A percentile compares a stretch with the other conserved stretches of the same genome.
Evolutionary conservation across 495 filamentous ascomycete species (phyloP).

Genomic region (Penicillium atrosanguineum): DNA sequence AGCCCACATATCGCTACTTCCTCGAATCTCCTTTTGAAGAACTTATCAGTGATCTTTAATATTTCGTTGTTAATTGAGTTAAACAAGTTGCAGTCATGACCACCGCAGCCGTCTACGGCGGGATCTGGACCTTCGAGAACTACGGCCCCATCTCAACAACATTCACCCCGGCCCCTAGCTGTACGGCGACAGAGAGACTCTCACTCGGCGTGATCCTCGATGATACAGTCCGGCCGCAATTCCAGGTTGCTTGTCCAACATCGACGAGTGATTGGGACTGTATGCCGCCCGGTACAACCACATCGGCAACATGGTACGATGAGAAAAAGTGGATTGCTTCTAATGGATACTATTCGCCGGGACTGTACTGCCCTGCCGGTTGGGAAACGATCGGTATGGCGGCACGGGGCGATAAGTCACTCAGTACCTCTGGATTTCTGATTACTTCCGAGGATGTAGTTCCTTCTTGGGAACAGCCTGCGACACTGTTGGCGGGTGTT

Average conservation of each 20-base stretch:
- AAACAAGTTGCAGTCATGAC: slow-evolving; percentile 1
- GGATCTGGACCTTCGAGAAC: slow-evolving; percentile 11
- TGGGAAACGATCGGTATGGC: slow-evolving; percentile 11
- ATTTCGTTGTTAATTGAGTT: too few species aligned
- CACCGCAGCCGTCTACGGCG: slow-evolving; percentile 1
- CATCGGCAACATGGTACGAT: not conserved
- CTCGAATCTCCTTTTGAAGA: too few species aligned
- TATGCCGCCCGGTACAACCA: not conserved
- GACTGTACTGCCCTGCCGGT: slow-evolving; percentile 9
- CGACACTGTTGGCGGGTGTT: not conserved
- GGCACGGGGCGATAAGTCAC: not conserved
- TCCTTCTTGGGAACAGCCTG: not conserved
- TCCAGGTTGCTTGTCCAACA: not conserved
- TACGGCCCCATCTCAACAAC: slow-evolving; percentile 9
- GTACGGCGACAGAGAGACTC: not conserved
- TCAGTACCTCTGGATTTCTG: not conserved
- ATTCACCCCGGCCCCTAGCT: slow-evolving; percentile 10
- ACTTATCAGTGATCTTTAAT: too few species aligned
- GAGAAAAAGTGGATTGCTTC: not conserved
- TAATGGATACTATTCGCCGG: slow-evolving; percentile 9
- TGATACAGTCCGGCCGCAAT: not conserved
- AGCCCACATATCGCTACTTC: too few species aligned
- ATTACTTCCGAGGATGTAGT: not conserved
- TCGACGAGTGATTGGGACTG: not conserved
- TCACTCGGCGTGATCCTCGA: not conserved